Base-by-base conservation (phyloP, 192 early-diverging fungal genomes). In the Allomyces macrogynus region DNA sequence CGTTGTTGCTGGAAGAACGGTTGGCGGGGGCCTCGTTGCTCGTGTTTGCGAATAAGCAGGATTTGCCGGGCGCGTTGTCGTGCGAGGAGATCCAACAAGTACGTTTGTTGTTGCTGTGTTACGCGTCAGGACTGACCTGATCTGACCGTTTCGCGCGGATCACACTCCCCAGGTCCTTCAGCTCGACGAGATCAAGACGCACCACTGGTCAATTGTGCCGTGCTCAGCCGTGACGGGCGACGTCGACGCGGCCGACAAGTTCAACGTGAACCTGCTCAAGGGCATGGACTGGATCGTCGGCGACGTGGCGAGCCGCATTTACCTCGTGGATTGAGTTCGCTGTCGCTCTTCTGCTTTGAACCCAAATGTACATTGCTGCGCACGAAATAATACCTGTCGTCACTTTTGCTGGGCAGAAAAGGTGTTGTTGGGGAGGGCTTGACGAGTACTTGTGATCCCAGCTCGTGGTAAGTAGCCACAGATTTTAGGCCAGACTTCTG, bases 31-130 rank as follows among this genome's bases (percentile, higher is more conserved):
- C 93, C 0, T 87, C 93, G 0, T 69, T 99, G 23, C 69, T 99
- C 63, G 88, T 99, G 7, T 90, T 95, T 77, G 94, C 93, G 16
- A 99, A 99, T 68, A 99, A 99, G 74, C 94, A 97, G 69, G 96
- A 99, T 76, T 79, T 99, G 20, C 80, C 85, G 1, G 85, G 88
- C 8, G 91, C 96, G 8, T 68, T 93, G 60, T 73, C 75, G 20
- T 76, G 77, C 27, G 72, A 80, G 25, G 80, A 93, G 43, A 86
- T 99, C 23, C 75, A 76, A 27, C 69, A 88, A 70, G 86, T 88
- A 70, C 63, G 60, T 32, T 49, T 20, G 16, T 62, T 18, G 26
- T 7, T 44, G n/a, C 14, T n/a, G n/a, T n/a, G n/a, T n/a, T n/a
- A n/a, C n/a, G n/a, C n/a, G n/a, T n/a, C n/a, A n/a, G n/a, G n/a